A percentile compares a stretch with the other conserved stretches of the same genome.
phyloP scores from a whole-genome alignment of 78 protist species.

The Dictyostelium citrinum region DNA sequence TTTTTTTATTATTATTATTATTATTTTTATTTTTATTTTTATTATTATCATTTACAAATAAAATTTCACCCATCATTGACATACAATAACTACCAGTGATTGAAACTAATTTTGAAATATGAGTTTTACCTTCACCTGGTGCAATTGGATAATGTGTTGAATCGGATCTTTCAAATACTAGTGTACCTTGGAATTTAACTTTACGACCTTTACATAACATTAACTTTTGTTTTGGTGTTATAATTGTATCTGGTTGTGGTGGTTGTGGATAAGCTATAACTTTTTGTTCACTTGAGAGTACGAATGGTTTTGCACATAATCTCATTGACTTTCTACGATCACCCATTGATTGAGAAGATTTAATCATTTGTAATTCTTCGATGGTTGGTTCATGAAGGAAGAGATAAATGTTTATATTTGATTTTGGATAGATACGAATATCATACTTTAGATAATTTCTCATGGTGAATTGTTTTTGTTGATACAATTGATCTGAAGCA shows the following conservation, averaged over 20 bases:
- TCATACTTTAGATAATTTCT: conserved; percentile 37
- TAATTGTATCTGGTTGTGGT: conserved; percentile 28
- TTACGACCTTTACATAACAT: conserved; percentile 45
- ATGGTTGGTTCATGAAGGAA: conserved; percentile 41
- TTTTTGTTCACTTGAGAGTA: conserved; percentile 36
- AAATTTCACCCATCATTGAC: conserved; percentile 40
- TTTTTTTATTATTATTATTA: neutral
- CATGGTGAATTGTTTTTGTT: conserved; percentile 47
- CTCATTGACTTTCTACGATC: conserved; percentile 49
- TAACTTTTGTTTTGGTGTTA: conserved; percentile 38
- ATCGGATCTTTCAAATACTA: conserved; percentile 58
- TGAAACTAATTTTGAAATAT: conserved; percentile 51
- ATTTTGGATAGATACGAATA: conserved; percentile 75
- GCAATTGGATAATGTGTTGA: conserved; percentile 74
- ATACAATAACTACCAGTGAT: conserved; percentile 55
- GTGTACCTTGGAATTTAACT: conserved; percentile 67
- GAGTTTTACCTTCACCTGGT: conserved; percentile 75
- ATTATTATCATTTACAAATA: neutral
- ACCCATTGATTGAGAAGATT: neutral
- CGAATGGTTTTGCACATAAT: conserved; percentile 72
- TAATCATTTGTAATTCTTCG: conserved; percentile 19
- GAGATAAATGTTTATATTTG: conserved; percentile 37
- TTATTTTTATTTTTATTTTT: neutral
- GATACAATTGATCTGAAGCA: neutral
- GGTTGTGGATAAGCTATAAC: conserved; percentile 68